A percentile compares a stretch with the other conserved stretches of the same genome.
Conservation (phyloP, 148 eudicot genomes). For the Agrostemma githago region DNA sequence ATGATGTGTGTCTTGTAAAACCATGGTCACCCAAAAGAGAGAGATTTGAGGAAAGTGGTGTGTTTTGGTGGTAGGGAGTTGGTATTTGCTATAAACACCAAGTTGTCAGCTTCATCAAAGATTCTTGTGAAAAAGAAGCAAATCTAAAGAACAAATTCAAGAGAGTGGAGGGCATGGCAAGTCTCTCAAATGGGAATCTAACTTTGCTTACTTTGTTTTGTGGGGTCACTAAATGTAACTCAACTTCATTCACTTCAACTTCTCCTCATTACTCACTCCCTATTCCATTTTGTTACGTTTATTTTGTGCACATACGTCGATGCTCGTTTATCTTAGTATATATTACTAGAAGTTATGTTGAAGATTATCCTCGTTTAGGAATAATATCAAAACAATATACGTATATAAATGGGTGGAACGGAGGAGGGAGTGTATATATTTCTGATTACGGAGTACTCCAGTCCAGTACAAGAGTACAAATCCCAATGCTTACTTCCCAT, state of each 20-base stretch:
- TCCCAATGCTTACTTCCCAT: not conserved
- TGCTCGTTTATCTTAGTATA: too few relatives aligned
- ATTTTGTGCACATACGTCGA: too few relatives aligned
- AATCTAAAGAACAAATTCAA: slow-evolving; percentile 31
- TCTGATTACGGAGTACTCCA: too few relatives aligned
- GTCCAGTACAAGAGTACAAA: not conserved
- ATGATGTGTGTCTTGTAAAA: slow-evolving; percentile 47
- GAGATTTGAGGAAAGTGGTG: not conserved
- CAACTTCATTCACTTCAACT: not conserved
- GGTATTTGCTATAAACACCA: slow-evolving; percentile 31
- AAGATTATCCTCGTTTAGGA: too few relatives aligned
- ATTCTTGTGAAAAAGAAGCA: slow-evolving; percentile 38
- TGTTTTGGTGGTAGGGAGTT: slow-evolving; percentile 17
- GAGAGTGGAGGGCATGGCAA: slow-evolving; percentile 8
- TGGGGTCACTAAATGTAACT: slow-evolving; percentile 15
- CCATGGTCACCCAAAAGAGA: slow-evolving; percentile 43
- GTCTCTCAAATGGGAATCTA: slow-evolving; percentile 23
- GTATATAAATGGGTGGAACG: too few relatives aligned
- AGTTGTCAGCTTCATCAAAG: slow-evolving; percentile 46
- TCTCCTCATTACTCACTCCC: too few relatives aligned
- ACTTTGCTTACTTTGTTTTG: slow-evolving; percentile 32
- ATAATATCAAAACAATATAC: too few relatives aligned
- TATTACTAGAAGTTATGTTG: too few relatives aligned
- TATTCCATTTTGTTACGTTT: too few relatives aligned
- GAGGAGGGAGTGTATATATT: too few relatives aligned